Conservation (phyloP, 176 grass and related monocot genomes). For the Ananas comosus region DNA sequence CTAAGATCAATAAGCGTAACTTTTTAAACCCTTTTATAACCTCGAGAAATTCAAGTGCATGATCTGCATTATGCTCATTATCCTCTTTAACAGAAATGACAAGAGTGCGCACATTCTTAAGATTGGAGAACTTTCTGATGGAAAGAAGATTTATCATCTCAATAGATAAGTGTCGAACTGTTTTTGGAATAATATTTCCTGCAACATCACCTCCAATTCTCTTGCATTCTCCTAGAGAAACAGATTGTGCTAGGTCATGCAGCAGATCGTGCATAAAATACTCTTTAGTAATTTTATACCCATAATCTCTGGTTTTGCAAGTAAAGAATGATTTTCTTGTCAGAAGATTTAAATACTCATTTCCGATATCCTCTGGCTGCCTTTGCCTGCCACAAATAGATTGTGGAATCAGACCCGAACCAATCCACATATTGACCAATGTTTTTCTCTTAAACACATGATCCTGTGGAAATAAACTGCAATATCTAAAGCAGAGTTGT, state of each 20-base stretch:
- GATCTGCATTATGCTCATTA: background rate
- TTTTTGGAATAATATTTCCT: background rate
- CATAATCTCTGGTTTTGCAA: background rate
- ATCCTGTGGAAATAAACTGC: conserved; percentile 15
- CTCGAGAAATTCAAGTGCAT: background rate
- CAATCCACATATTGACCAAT: conserved; percentile 17
- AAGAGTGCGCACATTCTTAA: background rate
- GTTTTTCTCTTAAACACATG: background rate
- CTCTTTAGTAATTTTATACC: no score
- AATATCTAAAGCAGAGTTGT: conserved; percentile 21
- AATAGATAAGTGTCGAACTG: background rate
- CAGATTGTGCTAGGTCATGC: conserved; percentile 17
- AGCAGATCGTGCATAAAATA: conserved; percentile 21
- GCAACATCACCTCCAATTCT: background rate
- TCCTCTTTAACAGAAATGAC: background rate
- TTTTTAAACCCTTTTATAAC: background rate
- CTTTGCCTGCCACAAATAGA: background rate
- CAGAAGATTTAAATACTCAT: conserved; percentile 5
- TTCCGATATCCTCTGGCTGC: conserved; percentile 15
- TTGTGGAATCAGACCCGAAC: conserved; percentile 8
- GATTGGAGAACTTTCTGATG: background rate
- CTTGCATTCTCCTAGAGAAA: conserved; percentile 20
- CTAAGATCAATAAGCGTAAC: background rate
- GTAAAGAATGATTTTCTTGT: conserved; percentile 18
- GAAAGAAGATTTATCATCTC: background rate